These are phyloP conservation scores for Plantago coronopus DNA, from an alignment of 305 asterid species.

Conservation along the genomic window DNA sequence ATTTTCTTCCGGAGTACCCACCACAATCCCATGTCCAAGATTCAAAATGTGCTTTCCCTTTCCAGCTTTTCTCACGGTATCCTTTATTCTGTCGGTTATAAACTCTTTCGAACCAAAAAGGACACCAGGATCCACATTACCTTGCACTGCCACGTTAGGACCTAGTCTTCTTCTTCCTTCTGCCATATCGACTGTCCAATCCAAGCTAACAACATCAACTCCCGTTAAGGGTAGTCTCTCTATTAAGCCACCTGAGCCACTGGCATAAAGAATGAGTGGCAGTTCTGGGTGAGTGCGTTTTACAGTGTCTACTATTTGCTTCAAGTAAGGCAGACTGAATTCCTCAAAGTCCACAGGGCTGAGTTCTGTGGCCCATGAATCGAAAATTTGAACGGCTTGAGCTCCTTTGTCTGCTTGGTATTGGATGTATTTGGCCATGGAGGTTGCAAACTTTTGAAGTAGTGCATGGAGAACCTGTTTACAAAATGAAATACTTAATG, in stretches of 20 bases:
- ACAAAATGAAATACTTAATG: slow-evolving; percentile 2
- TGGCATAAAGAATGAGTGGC: slow-evolving; percentile 80
- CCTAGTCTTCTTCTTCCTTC: slow-evolving; percentile 83
- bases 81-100: slow-evolving; percentile 76
- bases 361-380: slow-evolving; percentile 99
- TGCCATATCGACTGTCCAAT: slow-evolving; percentile 98
- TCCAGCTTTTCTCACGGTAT: slow-evolving; percentile 87
- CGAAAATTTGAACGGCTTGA: slow-evolving; percentile 94
- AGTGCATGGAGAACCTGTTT: slow-evolving; percentile 75
- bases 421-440: slow-evolving; percentile 78
- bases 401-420: slow-evolving; percentile 99
- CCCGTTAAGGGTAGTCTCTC: slow-evolving; percentile 92
- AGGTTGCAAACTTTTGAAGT: slow-evolving; percentile 81
- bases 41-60: slow-evolving; percentile 85
- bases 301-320: slow-evolving; percentile 71
- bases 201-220: slow-evolving; percentile 89
- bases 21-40: slow-evolving; percentile 94
- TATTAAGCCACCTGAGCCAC: slow-evolving; percentile 93
- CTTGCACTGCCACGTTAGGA: slow-evolving; percentile 77
- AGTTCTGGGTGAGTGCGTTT: slow-evolving; percentile 73
- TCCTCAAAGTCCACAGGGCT: slow-evolving; percentile 94
- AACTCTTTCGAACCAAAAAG: slow-evolving; percentile 93
- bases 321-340: slow-evolving; percentile 87
- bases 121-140: slow-evolving; percentile 93
- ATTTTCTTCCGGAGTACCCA: slow-evolving; percentile 98